Base-by-base conservation (phyloP, 352 stramenopile species). In the Thalassiosira livingstoniorum region DNA sequence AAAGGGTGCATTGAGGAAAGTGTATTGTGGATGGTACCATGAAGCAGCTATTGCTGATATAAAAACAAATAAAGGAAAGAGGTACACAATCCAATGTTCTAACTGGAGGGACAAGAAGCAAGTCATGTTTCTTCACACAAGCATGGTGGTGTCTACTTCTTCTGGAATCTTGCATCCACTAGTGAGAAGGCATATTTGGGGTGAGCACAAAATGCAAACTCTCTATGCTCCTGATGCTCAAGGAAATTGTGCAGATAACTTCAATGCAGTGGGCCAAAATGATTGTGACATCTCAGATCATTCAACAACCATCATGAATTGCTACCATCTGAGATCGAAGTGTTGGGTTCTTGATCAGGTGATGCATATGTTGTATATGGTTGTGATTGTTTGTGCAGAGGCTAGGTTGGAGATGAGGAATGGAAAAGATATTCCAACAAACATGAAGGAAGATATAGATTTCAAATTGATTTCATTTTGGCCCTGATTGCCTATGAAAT, bases 41-140 rank as follows among this genome's bases (percentile, higher is more conserved):
- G 47, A 58, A 23, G 47, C 47, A 23, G 47, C 27, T 25, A 5
- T 58, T 11, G n/a, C 21, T n/a, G n/a, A n/a, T n/a, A n/a, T n/a
- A 27, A 15, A 58, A n/a, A 25, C 47, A 25, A 10, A 25, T 29
- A n/a, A 15, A 58, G 5, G 47, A 58, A 25, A 7, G 27, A 27
- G 27, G n/a, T 58, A 58, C 47, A 29, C 4, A 10, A 23, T 58
- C 5, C 47, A 58, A 23, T 58, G 47, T 27, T 29, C 11, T 23
- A 58, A 11, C 11, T 58, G 47, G 47, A 15, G 21, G 11, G 47
- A 58, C 21, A 7, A 23, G 4, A 58, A 58, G n/a, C 47, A 58
- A 23, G 47, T 58, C 47, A 58, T 58, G 47, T 58, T 58, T 23
- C 10, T 58, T 7, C 47, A 58, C n/a, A 58, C 47, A 58, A 25